These are phyloP conservation scores for Neurospora sp. DNA, from an alignment of 2,329 filamentous ascomycete genomes.

Conservation along the genomic window DNA sequence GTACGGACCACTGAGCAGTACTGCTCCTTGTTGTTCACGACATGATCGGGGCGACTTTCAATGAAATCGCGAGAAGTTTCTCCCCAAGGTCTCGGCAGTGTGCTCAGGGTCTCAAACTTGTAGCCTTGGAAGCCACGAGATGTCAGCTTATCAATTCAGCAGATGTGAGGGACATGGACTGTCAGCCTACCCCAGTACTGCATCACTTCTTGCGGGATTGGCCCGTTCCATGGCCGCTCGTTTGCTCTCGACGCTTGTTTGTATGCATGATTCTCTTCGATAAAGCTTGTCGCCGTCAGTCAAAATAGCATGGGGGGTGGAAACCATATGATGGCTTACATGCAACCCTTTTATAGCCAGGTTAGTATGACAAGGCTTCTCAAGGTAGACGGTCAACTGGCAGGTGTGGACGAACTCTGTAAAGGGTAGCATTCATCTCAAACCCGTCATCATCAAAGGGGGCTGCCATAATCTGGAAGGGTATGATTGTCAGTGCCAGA, in stretches of 20 bases:
- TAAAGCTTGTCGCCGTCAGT: conserved; percentile 50
- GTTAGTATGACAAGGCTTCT: conserved; percentile 15
- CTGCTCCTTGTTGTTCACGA: conserved; percentile 84
- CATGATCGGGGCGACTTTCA: conserved; percentile 58
- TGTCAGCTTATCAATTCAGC: conserved; percentile 4
- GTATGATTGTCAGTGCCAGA: too few relatives aligned
- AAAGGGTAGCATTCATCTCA: conserved; percentile 90
- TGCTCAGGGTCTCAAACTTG: conserved; percentile 85
- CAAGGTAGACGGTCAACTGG: conserved; percentile 2
- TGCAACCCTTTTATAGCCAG: conserved; percentile 34
- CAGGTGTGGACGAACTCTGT: conserved; percentile 54
- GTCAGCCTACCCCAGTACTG: conserved; percentile 68
- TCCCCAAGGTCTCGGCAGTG: conserved; percentile 66
- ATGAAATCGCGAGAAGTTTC: conserved; percentile 67
- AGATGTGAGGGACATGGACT: not conserved
- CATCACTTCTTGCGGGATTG: conserved; percentile 67
- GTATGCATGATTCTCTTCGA: conserved; percentile 79
- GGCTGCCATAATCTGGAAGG: conserved; percentile 60
- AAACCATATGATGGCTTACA: conserved; percentile 31
- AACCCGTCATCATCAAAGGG: conserved; percentile 83
- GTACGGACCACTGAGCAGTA: conserved; percentile 93
- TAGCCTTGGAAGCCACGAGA: conserved; percentile 51
- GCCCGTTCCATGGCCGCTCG: conserved; percentile 29
- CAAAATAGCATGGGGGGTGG: not conserved
- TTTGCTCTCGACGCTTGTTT: conserved; percentile 56